Base-by-base conservation (phyloP, 75 land plant species). In the Sequoia sempervirens region DNA sequence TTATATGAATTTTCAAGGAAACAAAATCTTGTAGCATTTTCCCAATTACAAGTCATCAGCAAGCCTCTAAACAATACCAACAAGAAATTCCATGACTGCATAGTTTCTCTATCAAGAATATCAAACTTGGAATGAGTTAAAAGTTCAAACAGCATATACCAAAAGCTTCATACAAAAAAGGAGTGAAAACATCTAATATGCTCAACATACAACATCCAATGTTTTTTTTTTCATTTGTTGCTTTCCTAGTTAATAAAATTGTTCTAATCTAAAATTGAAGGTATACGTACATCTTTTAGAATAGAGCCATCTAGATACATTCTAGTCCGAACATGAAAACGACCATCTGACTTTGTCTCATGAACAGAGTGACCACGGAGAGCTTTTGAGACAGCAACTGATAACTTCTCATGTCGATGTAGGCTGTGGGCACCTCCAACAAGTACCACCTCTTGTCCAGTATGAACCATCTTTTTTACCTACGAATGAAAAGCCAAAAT, bases 371-470 rank as follows among this genome's bases (percentile, higher is more conserved):
- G 93, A 76, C 98, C 91, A 34, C 97, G 91, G 87, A 92, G 90
- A 64, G 99, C 96, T 84, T 98, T 98, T 47, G 95, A 91, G 83
- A 98, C 98, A 66, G 99, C 98, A 85, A 96, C 93, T 28, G 99
- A 93, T 80, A 98, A 83, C 92, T 96, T 97, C 79, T 98, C 99
- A 89, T 98, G 99, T 41, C 81, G 89, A 89, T 98, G 99, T 34
- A 98, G 75, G 85, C 88, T 92, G 87, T 96, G 93, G 36, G 92
- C 75, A 80, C 99, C 99, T 13, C 93, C 95, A 81, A 98, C 87
- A 78, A 98, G 89, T 54, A 98, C 94, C 43, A 94, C 95, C 82
- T 98, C 99, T 83, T 98, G 99, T 5, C 90, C 97, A 82, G 91
- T 83, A 81, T 92, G 92, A 46, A 93, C 90, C 95, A 98, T 86